phyloP scores from a whole-genome alignment of 83 land plant genomes.

The Diphasiastrum complanatum region DNA sequence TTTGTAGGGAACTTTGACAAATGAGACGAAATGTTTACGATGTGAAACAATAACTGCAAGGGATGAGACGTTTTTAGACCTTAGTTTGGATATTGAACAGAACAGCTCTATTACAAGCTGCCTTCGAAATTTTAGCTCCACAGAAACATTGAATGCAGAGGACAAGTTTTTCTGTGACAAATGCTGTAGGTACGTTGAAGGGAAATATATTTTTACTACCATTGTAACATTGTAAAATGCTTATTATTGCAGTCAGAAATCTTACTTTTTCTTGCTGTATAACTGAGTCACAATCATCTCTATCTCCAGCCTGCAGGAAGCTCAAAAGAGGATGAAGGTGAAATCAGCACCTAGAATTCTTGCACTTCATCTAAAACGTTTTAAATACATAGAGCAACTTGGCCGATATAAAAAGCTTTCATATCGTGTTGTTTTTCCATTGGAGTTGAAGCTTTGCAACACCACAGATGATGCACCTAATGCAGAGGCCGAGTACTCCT shows the following conservation, averaged over 20 bases:
- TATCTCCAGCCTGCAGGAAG: constrained; percentile 76
- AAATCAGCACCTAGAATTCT: constrained; percentile 75
- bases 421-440: constrained; percentile 79
- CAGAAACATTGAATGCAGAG: constrained; percentile 85
- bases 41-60: constrained; percentile 89
- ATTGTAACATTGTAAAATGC: neutral
- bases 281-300: neutral
- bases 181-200: constrained; percentile 61
- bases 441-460: constrained; percentile 76
- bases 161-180: constrained; percentile 90
- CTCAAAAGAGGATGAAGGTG: constrained; percentile 89
- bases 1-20: constrained; percentile 69
- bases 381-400: constrained; percentile 81
- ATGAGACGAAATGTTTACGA: constrained; percentile 74
- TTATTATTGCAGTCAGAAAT: neutral
- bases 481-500: constrained; percentile 67
- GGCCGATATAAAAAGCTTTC: constrained; percentile 87
- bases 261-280: neutral
- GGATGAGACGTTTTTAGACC: constrained; percentile 77
- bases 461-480: constrained; percentile 72
- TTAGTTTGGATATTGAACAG: constrained; percentile 87
- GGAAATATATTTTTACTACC: neutral
- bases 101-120: constrained; percentile 90
- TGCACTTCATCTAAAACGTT: constrained; percentile 76
- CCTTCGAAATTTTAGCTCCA: constrained; percentile 81